Percentiles rank a stretch among this genome's conserved stretches.
phyloP scores from a whole-genome alignment of 2,329 filamentous ascomycete species.

The Thelonectria olida region DNA sequence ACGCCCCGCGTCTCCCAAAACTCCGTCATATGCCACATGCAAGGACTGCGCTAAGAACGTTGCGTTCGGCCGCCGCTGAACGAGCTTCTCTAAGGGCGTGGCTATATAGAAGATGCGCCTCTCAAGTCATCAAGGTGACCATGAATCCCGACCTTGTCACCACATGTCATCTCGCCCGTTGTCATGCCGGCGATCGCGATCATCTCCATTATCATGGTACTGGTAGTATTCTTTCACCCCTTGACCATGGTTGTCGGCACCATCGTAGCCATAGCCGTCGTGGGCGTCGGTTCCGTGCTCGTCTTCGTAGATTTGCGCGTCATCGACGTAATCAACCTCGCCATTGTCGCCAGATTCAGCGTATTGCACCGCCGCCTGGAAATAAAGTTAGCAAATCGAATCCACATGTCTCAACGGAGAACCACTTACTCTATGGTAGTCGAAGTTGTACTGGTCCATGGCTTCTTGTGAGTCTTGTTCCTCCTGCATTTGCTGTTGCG shows the following conservation, averaged over 20 bases:
- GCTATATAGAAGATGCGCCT: conserved; percentile 36
- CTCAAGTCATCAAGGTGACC: conserved; percentile 20
- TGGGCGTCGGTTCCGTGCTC: conserved; percentile 55
- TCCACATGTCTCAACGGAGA: background rate
- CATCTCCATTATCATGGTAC: conserved; percentile 46
- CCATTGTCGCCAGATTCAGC: conserved; percentile 54
- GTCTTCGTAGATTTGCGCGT: conserved; percentile 63
- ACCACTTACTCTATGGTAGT: conserved; percentile 61
- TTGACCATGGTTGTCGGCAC: conserved; percentile 49
- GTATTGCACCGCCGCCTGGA: conserved; percentile 56
- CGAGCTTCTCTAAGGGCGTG: conserved; percentile 28
- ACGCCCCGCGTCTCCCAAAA: conserved; percentile 41
- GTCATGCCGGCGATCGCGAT: conserved; percentile 47
- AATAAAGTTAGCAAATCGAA: conserved; percentile 6
- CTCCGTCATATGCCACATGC: conserved; percentile 51
- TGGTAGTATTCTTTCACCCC: conserved; percentile 53
- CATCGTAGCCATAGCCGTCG: conserved; percentile 50
- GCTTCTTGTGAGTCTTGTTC: conserved; percentile 57
- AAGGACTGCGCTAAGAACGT: conserved; percentile 39
- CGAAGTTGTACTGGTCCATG: conserved; percentile 62
- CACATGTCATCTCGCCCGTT: conserved; percentile 55
- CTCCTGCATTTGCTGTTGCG: conserved; percentile 56
- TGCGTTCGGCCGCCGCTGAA: conserved; percentile 31
- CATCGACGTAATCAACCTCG: conserved; percentile 60
- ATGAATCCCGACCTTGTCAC: conserved; percentile 42